phyloP scores from a whole-genome alignment of 371 early-diverging fungal genomes.

The Nematocida sp. region DNA sequence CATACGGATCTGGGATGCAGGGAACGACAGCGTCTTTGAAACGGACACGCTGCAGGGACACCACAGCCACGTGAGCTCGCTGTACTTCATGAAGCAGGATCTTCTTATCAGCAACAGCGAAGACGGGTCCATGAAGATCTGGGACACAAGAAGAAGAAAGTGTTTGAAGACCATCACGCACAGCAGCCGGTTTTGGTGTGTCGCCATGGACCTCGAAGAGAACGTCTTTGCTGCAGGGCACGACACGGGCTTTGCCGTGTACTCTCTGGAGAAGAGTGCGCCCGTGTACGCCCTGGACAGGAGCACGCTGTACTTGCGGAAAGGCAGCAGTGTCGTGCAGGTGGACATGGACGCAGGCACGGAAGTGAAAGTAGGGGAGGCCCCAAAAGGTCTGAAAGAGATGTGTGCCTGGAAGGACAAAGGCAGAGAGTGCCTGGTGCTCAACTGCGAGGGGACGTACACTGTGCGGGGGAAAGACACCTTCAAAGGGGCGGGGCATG shows the following conservation, averaged over 20 bases:
- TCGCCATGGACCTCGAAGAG: conserved; percentile 73
- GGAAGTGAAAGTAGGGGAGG: background rate
- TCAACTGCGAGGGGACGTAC: conserved; percentile 33
- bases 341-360: conserved; percentile 34
- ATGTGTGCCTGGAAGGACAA: background rate
- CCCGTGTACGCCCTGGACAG: conserved; percentile 71
- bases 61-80: conserved; percentile 87
- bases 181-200: conserved; percentile 84
- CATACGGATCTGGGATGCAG: conserved; percentile 93
- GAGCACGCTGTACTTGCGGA: conserved; percentile 24
- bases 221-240: conserved; percentile 68
- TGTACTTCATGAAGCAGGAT: conserved; percentile 79
- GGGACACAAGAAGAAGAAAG: conserved; percentile 85
- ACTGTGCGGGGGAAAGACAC: background rate
- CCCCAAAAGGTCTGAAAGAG: conserved; percentile 20
- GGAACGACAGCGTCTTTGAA: conserved; percentile 86
- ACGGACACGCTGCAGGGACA: conserved; percentile 92
- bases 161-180: conserved; percentile 72
- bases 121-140: conserved; percentile 87
- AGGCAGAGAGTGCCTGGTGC: conserved; percentile 23
- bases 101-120: conserved; percentile 82
- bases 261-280: conserved; percentile 84
- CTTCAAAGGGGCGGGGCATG: conserved; percentile 18
- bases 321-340: conserved; percentile 17
- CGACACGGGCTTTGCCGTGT: conserved; percentile 88